Conservation (phyloP, 805 yeast genomes). For the Wickerhamiella alocasiicola region DNA sequence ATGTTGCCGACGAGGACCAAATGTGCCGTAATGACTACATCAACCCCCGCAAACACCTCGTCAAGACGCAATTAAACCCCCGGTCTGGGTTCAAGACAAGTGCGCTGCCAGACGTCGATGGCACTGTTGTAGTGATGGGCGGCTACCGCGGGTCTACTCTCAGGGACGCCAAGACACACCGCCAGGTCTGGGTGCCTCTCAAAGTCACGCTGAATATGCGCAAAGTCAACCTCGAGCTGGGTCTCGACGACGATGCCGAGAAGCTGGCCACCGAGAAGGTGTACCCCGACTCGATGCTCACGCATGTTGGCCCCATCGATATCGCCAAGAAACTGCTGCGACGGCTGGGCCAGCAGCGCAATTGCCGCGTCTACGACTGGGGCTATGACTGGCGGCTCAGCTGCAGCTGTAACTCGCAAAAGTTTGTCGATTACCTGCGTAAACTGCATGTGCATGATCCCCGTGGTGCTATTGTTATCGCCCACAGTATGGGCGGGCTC, state of each 20-base stretch:
- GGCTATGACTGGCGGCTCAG: conserved; percentile 94
- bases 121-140: conserved; percentile 71
- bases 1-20: conserved; percentile 39
- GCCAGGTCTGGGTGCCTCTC: conserved; percentile 73
- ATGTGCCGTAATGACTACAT: conserved; percentile 32
- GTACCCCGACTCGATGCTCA: conserved; percentile 63
- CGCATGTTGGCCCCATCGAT: conserved; percentile 85
- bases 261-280: conserved; percentile 23
- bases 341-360: conserved; percentile 36
- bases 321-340: conserved; percentile 46
- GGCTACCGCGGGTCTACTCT: conserved; percentile 81
- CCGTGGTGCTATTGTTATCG: conserved; percentile 56
- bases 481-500: conserved; percentile 93
- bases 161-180: conserved; percentile 48
- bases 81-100: conserved; percentile 11
- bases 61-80: conserved; percentile 48
- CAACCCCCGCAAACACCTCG: conserved; percentile 56
- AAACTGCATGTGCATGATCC: conserved; percentile 30
- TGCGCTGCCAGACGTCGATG: conserved; percentile 34
- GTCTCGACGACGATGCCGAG: conserved; percentile 66
- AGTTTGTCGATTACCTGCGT: conserved; percentile 39
- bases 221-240: conserved; percentile 56
- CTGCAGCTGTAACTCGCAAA: conserved; percentile 39
- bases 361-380: conserved; percentile 52
- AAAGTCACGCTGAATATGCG: conserved; percentile 71